A percentile compares a stretch with the other conserved stretches of the same genome.
These are phyloP conservation scores for Hydnum rufescens DNA, from an alignment of 768 basidiomycete species.

Conservation along the genomic window DNA sequence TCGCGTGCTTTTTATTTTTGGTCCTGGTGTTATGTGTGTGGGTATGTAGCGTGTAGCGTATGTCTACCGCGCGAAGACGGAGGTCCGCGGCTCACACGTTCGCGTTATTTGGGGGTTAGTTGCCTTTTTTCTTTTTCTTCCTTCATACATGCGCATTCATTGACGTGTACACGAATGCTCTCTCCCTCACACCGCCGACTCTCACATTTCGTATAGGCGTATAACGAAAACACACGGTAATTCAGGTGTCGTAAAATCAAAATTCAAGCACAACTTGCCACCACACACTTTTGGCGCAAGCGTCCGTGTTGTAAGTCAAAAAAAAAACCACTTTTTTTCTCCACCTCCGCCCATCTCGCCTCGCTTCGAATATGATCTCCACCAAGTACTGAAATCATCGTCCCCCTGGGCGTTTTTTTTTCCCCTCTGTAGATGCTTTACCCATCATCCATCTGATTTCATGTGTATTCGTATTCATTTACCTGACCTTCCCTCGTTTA, in stretches of 20 bases:
- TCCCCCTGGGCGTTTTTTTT: neutral
- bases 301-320: slow-evolving; percentile 73
- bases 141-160: neutral
- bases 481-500: neutral
- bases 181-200: no score
- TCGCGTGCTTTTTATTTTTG: slow-evolving; percentile 3
- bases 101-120: slow-evolving; percentile 97
- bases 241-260: slow-evolving; percentile 90
- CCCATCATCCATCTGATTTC: slow-evolving; percentile 55
- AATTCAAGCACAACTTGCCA: slow-evolving; percentile 90
- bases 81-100: slow-evolving; percentile 84
- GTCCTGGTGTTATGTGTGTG: slow-evolving; percentile 5
- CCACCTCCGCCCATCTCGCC: slow-evolving; percentile 1
- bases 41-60: slow-evolving; percentile 85
- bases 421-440: slow-evolving; percentile 57
- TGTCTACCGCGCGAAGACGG: slow-evolving; percentile 93
- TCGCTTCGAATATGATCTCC: neutral
- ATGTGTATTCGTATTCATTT: neutral
- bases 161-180: neutral
- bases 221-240: slow-evolving; percentile 87
- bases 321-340: no score
- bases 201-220: slow-evolving; percentile 30
- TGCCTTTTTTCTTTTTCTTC: neutral
- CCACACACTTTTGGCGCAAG: slow-evolving; percentile 85
- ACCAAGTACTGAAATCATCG: neutral